Base-by-base conservation (phyloP, 2,329 filamentous ascomycete genomes). In the Fusarium burgessii region DNA sequence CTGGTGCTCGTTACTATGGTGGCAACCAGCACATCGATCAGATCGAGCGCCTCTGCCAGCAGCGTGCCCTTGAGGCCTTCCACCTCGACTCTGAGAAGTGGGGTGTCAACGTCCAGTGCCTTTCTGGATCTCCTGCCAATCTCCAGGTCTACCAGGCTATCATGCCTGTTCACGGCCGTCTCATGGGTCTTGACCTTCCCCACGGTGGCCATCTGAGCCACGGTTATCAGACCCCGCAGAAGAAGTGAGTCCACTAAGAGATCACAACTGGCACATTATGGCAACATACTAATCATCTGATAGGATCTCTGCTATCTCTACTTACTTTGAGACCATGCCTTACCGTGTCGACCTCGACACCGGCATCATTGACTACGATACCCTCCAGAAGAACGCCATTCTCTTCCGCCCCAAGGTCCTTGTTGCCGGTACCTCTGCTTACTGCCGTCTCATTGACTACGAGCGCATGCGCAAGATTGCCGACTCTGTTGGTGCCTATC, bases 1-100 rank as follows among this genome's bases (percentile, higher is more conserved):
- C 96, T 75, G 96, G 96, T 81, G 96, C 96, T 78, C 92, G 96
- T 84, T 99, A 99, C 90, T 99, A 99, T 80, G 96, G 96, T 80
- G 96, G 96, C 80, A 99, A 99, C 87, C 93, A 99, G 88, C 94
- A 96, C 89, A 99, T 99, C 76, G 96, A 99, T 83, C 88, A 93
- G 84, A 94, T 98, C 78, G 96, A 99, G 89, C 89, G 93, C 75
- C 92, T 96, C 68, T 99, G 96, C 89, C 96, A 99, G 87, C 88
- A 90, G 82, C 92, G 96, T 84, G 96, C 96, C 74, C 92, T 99
- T 71, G 89, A 93, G 84, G 92, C 95, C 64, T 99, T 98, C 88
- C 89, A 93, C 80, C 85, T 97, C 74, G 93, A 97, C 84, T 80
- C 91, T 20, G 89, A 90, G 75, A 94, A 97, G 87, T 99, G 96